Base-by-base conservation (phyloP, 129 eudicot species). In the Flaveria ramosissima region DNA sequence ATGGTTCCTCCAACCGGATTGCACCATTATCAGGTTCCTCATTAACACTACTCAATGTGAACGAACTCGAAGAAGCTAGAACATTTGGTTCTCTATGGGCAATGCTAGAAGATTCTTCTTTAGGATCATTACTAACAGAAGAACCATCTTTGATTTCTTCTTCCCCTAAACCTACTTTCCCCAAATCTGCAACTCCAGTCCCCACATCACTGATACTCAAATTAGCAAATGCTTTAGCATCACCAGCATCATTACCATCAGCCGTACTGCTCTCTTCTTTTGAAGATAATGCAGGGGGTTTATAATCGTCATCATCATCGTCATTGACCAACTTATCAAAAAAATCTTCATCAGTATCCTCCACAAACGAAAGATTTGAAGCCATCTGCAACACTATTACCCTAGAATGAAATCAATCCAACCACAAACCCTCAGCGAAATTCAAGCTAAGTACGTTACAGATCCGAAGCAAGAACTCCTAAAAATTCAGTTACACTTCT, bases 311-410 rank as follows among this genome's bases (percentile, higher is more conserved):
- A 76, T 93, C 98, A 76, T 93, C 98, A 82, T 93, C 98, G 68
- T 90, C 96, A 73, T 73, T 73, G 45, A 91, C 97, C 71, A 94
- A 81, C 55, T 89, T 91, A 81, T 91, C 99, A 77, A 94, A 94
- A 74, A 91, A 94, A 85, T 91, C 99, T 81, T 87, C 97, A 70
- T 90, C 97, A 27, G 96, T 85, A 90, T 93, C 98, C 96, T 94
- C 99, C 93, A 91, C 79, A 78, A 87, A 91, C 76, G 89, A 89
- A 87, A 90, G 96, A 90, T 78, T 85, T 64, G 92, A 75, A 77
- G 84, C 84, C 84, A 80, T 93, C 77, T 78, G 83, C 50, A 83
- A 20, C 83, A 41, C 83, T 55, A 51, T 66, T 51, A 73, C 15
- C 66, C 56, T 71, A 61, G 27, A 56, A 68, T 17, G 20, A 69